Base-by-base conservation (phyloP, 1,284 basidiomycete species). In the Boletus smithii region DNA sequence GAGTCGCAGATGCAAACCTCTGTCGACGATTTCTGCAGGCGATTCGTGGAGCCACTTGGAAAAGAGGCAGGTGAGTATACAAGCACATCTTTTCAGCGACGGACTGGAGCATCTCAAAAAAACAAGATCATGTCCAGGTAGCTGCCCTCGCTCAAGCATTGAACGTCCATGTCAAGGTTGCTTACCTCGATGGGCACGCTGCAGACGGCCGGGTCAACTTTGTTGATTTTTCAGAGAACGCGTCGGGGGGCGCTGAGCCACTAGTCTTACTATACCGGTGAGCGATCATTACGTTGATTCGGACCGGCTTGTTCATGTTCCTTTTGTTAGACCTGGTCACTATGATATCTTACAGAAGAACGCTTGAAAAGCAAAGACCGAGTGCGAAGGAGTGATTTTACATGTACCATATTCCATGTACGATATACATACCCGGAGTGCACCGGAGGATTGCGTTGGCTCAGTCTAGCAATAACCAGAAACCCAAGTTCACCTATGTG, bases 101-200 rank as follows among this genome's bases (percentile, higher is more conserved):
- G 37, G 42, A 32, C 27, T 41, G 34, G 26, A n/a, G 44, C 24
- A 39, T 42, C 30, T 53, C n/a, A 27, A 38, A 11, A 38, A 24
- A 20, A 46, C 40, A 58, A 81, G 92, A 95, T 57, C 85, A 95
- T 57, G 82, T 89, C 17, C 88, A 92, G 60, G 88, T 95, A 54
- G 81, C 80, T 48, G 91, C 91, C 1, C 73, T 95, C 7, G 79
- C 84, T 11, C 74, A 80, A 37, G 86, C 84, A 0, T 69, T 94
- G 24, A 69, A 76, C 32, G 69, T 89, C 41, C 84, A 86, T 48
- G 69, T 93, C 40, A 77, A 81, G 41, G 77, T 93, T 29, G 90
- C 90, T 5, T 93, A 93, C 66, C 75, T 95, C 16, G 89, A 91
- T 63, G 75, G 79, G 4, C 72, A 66, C 22, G 73, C 73, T 26